Percentiles rank a stretch among this genome's conserved stretches.
Evolutionary conservation across 2,329 filamentous ascomycete genomes (phyloP).

Genomic region (Aureobasidium sp.): DNA sequence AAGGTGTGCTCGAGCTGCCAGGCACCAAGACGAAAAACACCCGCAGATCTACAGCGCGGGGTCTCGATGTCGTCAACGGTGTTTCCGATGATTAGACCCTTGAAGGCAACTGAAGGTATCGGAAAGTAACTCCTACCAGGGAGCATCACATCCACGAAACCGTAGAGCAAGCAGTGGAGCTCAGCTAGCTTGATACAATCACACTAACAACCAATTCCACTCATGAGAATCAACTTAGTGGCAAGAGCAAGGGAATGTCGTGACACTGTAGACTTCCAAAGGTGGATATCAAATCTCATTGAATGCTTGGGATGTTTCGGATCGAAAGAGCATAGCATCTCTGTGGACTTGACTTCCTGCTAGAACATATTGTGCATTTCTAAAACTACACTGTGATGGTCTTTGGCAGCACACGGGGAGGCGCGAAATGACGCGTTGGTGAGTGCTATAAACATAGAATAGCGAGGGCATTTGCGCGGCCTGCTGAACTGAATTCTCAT

Average conservation of each 20-base stretch:
- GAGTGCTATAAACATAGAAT: too few species aligned
- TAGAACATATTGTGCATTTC: background rate
- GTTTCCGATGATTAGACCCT: background rate
- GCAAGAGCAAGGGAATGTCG: background rate
- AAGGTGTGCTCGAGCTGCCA: background rate
- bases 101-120: background rate
- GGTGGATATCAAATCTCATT: too few species aligned
- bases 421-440: too few species aligned
- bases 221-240: constrained; percentile 1
- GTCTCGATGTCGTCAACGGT: background rate
- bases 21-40: background rate
- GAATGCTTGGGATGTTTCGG: background rate
- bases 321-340: background rate
- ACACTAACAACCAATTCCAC: background rate
- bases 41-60: background rate
- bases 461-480: too few species aligned
- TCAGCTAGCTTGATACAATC: too few species aligned
- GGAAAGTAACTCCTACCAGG: too few species aligned
- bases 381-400: background rate
- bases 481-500: too few species aligned
- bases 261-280: too few species aligned
- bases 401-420: background rate
- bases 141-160: too few species aligned
- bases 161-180: too few species aligned
- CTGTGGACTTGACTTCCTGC: background rate